Base-by-base conservation (phyloP, 805 yeast species). In the Schizosaccharomyces octosporus region DNA sequence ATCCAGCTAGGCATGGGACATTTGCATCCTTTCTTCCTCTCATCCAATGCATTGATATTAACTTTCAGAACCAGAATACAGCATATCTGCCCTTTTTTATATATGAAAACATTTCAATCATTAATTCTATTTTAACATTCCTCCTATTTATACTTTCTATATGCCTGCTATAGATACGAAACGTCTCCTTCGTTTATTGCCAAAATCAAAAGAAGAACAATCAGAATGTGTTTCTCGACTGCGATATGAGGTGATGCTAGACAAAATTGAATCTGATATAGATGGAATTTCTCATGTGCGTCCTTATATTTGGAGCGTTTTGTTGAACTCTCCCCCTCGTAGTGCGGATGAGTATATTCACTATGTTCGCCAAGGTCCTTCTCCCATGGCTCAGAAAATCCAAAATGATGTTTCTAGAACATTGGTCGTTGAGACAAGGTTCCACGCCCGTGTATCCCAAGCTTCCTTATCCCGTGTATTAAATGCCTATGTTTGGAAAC, bases 381-480 rank as follows among this genome's bases (percentile, higher is more conserved):
- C 84, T 1, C 75, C 76, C 0, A 74, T 81, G 7, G 81, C 81
- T 62, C 70, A 77, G 45, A 88, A 88, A 71, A 87, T 88, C 63
- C 78, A 81, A 63, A 85, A 88, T 69, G 96, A 88, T 68, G 84
- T 95, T 0, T 87, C 87, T 66, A 73, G 96, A 63, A 88, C 96
- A 0, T 75, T 88, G 65, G 83, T 85, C 70, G 83, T 86, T 45
- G 95, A 88, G 68, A 72, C 74, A 31, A 69, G 70, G 17, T 88
- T 87, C 72, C 81, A 79, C 62, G 71, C 72, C 59, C 78, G 77
- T 62, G 95, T 87, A 1, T 70, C 80, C n/a, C 95, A 87, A 67
- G 80, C 78, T 2, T 72, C 85, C 0, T 71, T 88, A 55, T 76
- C 83, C 9, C 72, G 96, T 57, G 73, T 87, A 2, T 74, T 88